Evolutionary conservation across 495 filamentous ascomycete species (phyloP).

Genomic region (Coniosporium apollinis): DNA sequence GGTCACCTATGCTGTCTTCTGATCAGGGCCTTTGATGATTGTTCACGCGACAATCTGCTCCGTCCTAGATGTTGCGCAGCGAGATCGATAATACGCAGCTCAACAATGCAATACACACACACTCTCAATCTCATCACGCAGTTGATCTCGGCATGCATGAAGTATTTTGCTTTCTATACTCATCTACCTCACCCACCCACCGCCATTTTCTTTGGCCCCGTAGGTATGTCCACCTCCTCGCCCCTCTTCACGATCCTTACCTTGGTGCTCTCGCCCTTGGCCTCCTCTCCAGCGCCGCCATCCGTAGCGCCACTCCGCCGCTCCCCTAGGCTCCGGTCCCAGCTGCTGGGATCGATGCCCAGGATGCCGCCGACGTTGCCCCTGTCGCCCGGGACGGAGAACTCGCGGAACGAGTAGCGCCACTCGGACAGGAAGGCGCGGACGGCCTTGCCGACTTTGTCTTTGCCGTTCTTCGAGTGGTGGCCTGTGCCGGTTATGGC

Average conservation of each 20-base stretch:
- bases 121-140: too few species aligned
- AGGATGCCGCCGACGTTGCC: conserved; percentile 86
- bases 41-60: too few species aligned
- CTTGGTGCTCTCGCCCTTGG: conserved; percentile 17
- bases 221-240: conserved; percentile 23
- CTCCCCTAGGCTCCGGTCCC: conserved; percentile 34
- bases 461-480: conserved; percentile 95
- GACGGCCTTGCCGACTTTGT: conserved; percentile 93
- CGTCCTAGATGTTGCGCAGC: too few species aligned
- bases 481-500: conserved; percentile 95
- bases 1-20: too few species aligned
- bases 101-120: too few species aligned
- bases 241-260: conserved; percentile 31
- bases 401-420: conserved; percentile 91
- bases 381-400: conserved; percentile 81
- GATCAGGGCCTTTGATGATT: too few species aligned
- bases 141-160: too few species aligned
- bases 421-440: conserved; percentile 84
- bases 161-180: too few species aligned
- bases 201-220: too few species aligned
- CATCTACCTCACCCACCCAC: too few species aligned
- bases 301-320: conserved; percentile 23
- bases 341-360: conserved; percentile 81
- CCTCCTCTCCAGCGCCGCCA: conserved; percentile 10
- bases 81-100: too few species aligned